Conservation (phyloP, 2,329 filamentous ascomycete genomes). For the Calcarisporium arbuscula region DNA sequence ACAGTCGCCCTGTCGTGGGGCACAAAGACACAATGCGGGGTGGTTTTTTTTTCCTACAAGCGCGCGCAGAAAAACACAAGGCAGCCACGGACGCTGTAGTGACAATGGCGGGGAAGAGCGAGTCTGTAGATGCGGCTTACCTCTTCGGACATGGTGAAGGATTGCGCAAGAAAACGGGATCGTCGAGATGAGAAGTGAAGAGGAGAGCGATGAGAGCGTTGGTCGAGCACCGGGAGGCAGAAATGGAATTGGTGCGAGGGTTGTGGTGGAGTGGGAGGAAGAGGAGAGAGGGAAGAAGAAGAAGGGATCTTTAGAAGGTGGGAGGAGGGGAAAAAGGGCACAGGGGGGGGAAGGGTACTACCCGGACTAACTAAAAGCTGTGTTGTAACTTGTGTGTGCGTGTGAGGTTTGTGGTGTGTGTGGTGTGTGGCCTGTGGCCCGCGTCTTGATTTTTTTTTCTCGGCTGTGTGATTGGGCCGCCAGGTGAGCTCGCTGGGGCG, state of each 20-base stretch:
- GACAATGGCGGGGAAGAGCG: conserved; percentile 7
- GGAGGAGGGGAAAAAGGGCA: conserved; percentile 18
- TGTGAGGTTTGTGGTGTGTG: too few relatives aligned
- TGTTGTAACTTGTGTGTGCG: too few relatives aligned
- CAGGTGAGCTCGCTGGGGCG: too few relatives aligned
- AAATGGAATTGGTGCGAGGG: not conserved
- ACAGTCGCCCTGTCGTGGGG: conserved; percentile 24
- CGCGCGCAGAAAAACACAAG: conserved; percentile 16
- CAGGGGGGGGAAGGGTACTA: too few relatives aligned
- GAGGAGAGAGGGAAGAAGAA: conserved; percentile 22
- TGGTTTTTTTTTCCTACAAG: conserved; percentile 27
- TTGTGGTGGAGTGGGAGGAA: conserved; percentile 19
- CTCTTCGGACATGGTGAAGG: conserved; percentile 54
- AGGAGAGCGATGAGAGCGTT: conserved; percentile 18
- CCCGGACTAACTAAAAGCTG: too few relatives aligned
- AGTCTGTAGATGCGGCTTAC: too few relatives aligned
- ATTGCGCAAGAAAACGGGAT: conserved; percentile 31
- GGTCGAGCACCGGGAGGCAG: conserved; percentile 12
- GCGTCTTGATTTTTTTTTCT: conserved; percentile 30
- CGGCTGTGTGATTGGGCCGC: conserved; percentile 30
- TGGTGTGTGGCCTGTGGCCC: conserved; percentile 11
- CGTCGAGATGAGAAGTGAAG: conserved; percentile 15
- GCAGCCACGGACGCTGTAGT: conserved; percentile 14
- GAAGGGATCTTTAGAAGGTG: too few relatives aligned
- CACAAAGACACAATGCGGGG: conserved; percentile 40